A percentile compares a stretch with the other conserved stretches of the same genome.
Evolutionary conservation across 176 grass and related monocot genomes (phyloP).

Genomic region (Aechmea fasciata): DNA sequence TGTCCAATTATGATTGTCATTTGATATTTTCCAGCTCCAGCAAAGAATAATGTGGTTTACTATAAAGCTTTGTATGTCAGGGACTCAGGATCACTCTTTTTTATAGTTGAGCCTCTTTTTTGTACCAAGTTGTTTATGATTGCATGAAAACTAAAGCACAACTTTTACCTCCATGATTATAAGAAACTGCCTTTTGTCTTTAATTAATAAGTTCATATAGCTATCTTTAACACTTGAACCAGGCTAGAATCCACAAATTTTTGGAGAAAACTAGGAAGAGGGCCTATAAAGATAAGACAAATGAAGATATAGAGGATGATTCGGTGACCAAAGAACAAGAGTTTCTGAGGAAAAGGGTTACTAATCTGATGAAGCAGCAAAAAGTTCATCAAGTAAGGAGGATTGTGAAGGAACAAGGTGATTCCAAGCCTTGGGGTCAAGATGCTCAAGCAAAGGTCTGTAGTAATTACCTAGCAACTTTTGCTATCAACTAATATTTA

Average conservation of each 20-base stretch:
- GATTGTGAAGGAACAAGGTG: constrained; percentile 69
- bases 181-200: too few species aligned
- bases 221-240: background rate
- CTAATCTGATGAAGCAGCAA: constrained; percentile 76
- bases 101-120: too few species aligned
- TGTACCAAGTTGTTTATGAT: too few species aligned
- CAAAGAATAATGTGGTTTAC: too few species aligned
- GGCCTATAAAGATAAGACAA: constrained; percentile 34
- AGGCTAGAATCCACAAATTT: constrained; percentile 88
- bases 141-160: too few species aligned
- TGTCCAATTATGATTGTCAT: too few species aligned
- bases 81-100: too few species aligned
- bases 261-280: constrained; percentile 80
- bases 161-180: too few species aligned
- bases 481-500: constrained; percentile 13
- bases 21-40: too few species aligned
- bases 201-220: too few species aligned
- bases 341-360: constrained; percentile 76
- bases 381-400: constrained; percentile 50
- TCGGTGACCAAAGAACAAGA: constrained; percentile 43
- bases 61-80: too few species aligned
- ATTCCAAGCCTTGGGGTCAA: constrained; percentile 83
- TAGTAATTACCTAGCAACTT: constrained; percentile 2
- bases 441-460: constrained; percentile 75
- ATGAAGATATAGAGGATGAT: constrained; percentile 28